Base-by-base conservation (phyloP, 331 rosid genomes). In the Dryas integrifolia region DNA sequence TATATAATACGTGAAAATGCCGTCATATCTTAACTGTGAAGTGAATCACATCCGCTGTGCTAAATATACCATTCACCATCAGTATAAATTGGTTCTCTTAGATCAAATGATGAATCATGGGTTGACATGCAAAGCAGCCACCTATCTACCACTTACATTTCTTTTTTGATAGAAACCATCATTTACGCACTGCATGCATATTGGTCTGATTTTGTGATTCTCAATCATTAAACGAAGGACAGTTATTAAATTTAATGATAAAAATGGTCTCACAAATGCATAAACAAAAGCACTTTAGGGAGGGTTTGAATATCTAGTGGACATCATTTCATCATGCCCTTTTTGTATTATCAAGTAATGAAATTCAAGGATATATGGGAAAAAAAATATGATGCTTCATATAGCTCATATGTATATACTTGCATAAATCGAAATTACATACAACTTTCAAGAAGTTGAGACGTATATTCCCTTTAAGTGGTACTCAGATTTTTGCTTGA, bases 401-500 rank as follows among this genome's bases (percentile, higher is more conserved):
- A 43, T 49, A 65, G 69, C 45, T 62, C 50, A 44, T 38, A 59
- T n/a, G 70, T 58, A 16, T 76, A 55, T 24, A 18, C 69, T 48
- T 75, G 53, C 46, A 15, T 6, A 75, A 30, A 58, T 24, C 44
- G 41, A 64, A n/a, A 65, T 12, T 67, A 52, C 58, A 67, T 67
- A 16, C 75, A 67, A 52, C 58, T 76, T 67, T 13, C 75, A 67
- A 45, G 21, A 43, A 4, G 73, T 16, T 41, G 71, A 61, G 64
- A 72, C 65, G 52, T 51, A n/a, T 72, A 24, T 78, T 84, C 64
- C 40, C 61, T 55, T 15, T 76, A 9, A 63, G 47, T 43, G 58
- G 46, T 66, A 68, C 68, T 40, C 43, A 69, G 61, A 62, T 67
- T 63, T 72, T 66, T 52, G 50, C 72, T 65, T 18, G 76, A 68